Conservation (phyloP, 148 eudicot species). For the Rheum nobile region DNA sequence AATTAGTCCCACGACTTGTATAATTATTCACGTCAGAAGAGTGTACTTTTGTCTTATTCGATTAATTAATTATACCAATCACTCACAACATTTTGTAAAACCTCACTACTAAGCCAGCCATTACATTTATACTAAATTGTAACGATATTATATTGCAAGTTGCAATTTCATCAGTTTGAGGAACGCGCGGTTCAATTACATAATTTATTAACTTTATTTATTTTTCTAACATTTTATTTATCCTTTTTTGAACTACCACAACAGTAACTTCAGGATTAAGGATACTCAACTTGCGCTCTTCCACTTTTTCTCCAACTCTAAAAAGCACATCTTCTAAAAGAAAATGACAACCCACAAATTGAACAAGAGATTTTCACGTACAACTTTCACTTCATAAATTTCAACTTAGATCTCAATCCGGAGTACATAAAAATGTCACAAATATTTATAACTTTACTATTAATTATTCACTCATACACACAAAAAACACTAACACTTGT, state of each 20-base stretch:
- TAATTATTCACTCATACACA: not conserved
- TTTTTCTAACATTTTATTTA: not conserved
- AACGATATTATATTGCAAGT: not conserved
- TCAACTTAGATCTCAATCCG: not conserved
- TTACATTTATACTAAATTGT: not conserved
- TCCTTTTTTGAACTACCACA: not conserved
- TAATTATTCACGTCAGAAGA: no score
- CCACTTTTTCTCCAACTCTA: not conserved
- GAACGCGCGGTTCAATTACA: not conserved
- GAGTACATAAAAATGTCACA: no score
- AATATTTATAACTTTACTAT: not conserved
- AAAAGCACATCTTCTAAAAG: not conserved
- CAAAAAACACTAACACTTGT: not conserved
- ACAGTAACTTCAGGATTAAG: not conserved
- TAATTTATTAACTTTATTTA: not conserved
- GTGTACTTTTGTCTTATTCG: no score
- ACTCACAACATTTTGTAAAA: no score
- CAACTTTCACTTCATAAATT: not conserved
- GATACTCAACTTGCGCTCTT: not conserved
- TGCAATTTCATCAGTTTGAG: not conserved
- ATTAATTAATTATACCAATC: not conserved
- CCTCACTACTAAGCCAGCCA: not conserved
- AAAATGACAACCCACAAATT: not conserved
- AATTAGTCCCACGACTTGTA: no score
- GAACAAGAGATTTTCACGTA: not conserved